phyloP scores from a whole-genome alignment of 306 rosid genomes.

The Crataegus laevigata region DNA sequence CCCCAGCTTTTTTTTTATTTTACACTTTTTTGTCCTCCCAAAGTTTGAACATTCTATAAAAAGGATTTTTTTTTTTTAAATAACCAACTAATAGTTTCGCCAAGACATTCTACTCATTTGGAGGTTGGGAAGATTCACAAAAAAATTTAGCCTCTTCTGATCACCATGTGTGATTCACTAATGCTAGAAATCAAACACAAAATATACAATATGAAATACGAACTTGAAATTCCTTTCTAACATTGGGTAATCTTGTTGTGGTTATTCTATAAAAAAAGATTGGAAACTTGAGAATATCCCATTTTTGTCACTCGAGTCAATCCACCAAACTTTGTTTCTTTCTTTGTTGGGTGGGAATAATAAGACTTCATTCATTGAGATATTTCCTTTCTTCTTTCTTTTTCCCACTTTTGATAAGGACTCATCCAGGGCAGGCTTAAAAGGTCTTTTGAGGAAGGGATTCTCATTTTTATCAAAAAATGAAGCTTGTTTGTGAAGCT shows the following conservation, averaged over 20 bases:
- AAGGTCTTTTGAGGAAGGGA: no score
- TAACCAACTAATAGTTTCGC: accelerated
- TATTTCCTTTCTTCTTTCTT: no score
- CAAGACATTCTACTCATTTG: accelerated
- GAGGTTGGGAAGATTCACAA: no score
- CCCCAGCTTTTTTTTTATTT: not conserved
- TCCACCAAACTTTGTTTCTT: not conserved
- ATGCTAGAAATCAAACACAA: accelerated
- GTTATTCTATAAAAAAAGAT: no score
- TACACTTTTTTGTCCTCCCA: not conserved
- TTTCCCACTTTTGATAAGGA: no score
- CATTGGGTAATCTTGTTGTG: accelerated
- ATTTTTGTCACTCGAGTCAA: not conserved
- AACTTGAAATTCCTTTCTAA: accelerated
- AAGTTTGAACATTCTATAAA: not conserved
- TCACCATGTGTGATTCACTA: no score
- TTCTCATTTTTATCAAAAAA: no score
- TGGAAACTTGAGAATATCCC: not conserved
- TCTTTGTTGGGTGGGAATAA: not conserved
- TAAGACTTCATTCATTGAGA: not conserved
- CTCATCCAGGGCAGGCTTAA: no score
- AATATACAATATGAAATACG: no score
- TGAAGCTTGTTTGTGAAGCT: no score
- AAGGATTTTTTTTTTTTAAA: no score
- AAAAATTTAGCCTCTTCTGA: no score